Base-by-base conservation (phyloP, 2,329 filamentous ascomycete genomes). In the Talaromyces sp. region DNA sequence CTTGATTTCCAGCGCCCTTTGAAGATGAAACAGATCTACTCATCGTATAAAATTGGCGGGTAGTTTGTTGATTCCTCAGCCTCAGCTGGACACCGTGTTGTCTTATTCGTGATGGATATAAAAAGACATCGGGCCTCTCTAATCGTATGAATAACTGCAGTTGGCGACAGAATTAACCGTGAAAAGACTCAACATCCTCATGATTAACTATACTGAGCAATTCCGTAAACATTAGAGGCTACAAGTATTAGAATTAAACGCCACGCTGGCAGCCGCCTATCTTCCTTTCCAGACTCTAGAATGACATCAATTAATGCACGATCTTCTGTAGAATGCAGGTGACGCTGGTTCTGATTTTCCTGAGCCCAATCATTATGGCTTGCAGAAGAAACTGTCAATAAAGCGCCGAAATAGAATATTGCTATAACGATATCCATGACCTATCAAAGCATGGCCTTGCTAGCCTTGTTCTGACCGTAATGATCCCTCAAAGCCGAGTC, bases 161-260 rank as follows among this genome's bases (percentile, higher is more conserved):
- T 39, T 63, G 25, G 63, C 62, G 13, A 54, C 58, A 0, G 60
- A 64, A n/a, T 25, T 64, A 22, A 62, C 62, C 10, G 45, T 62
- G 43, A 67, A 64, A 53, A 73, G 73, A 35, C 70, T 74, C 7
- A 76, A 73, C 22, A 71, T 80, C 31, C 67, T 81, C 19, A 77
- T 80, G 21, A 77, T 80, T 65, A 77, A 77, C 2, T 78, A 81
- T 65, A 78, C 78, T 19, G 79, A 80, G 56, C 72, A 73, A 37
- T 81, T 78, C 75, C 73, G 69, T 53, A 64, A 75, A 10, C 68
- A 78, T 37, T 69, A 79, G 43, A 76, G 71, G 58, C 66, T 78
- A n/a, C 66, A 77, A 19, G 75, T 77, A 61, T 73, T 77, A 39
- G 77, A 78, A 5, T 70, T 81, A 39, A 80, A 77, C 10, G 60